Evolutionary conservation across 352 stramenopile genomes (phyloP).

Genomic region (Phytophthora rubi): DNA sequence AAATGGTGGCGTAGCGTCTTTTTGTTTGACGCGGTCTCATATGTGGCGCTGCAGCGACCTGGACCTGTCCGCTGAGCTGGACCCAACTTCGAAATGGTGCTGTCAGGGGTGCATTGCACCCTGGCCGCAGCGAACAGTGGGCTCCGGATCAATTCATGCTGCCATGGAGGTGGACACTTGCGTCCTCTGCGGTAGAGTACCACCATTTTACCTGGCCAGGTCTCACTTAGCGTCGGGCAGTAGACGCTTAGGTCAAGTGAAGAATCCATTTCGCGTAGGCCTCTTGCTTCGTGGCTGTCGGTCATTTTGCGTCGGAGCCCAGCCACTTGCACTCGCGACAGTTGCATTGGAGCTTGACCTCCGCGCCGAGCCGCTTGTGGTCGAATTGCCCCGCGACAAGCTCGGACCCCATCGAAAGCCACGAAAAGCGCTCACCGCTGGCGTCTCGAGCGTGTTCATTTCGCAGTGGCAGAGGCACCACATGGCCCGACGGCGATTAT

Average conservation of each 20-base stretch:
- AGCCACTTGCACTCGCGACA: slow-evolving; percentile 5
- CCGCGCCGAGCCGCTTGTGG: slow-evolving; percentile 14
- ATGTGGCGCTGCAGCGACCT: neutral
- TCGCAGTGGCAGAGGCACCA: slow-evolving; percentile 18
- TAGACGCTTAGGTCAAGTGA: neutral
- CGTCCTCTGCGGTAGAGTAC: slow-evolving; percentile 2
- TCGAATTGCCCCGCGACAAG: slow-evolving; percentile 3
- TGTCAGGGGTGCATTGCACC: neutral
- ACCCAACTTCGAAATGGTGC: neutral
- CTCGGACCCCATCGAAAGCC: slow-evolving; percentile 1
- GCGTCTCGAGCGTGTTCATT: slow-evolving; percentile 12
- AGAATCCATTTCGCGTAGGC: slow-evolving; percentile 25
- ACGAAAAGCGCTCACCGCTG: slow-evolving; percentile 19
- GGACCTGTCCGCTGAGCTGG: neutral
- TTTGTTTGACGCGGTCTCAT: too few relatives aligned
- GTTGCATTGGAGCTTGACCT: slow-evolving; percentile 20
- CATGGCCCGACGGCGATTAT: slow-evolving; percentile 1
- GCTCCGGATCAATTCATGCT: neutral
- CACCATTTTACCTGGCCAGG: slow-evolving; percentile 1
- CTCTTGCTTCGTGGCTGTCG: slow-evolving; percentile 11
- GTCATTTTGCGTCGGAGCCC: slow-evolving; percentile 22
- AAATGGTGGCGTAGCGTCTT: too few relatives aligned
- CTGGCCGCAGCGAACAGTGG: neutral
- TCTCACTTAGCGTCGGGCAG: slow-evolving; percentile 28
- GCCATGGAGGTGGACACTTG: slow-evolving; percentile 10